These are phyloP conservation scores for Lunularia cruciata DNA, from an alignment of 225 moss, liverwort and hornwort species.

Conservation along the genomic window DNA sequence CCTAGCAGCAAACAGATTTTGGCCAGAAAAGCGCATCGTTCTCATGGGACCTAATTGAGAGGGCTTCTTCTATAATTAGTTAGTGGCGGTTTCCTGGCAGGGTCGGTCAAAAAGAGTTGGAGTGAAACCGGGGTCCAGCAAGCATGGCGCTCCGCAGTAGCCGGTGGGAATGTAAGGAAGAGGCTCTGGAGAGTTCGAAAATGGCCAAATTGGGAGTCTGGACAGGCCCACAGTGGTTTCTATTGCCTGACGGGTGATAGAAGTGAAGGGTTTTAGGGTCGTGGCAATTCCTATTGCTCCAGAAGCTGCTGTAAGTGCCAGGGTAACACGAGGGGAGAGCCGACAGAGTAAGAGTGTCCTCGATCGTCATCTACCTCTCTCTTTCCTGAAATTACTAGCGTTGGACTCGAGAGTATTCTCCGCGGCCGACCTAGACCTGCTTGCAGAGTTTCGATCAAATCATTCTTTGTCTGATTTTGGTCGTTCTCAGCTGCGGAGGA, in stretches of 20 bases:
- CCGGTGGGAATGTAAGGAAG: not conserved
- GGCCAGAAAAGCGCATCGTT: too few species aligned
- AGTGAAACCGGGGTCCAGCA: too few species aligned
- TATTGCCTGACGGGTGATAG: not conserved
- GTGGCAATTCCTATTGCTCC: not conserved
- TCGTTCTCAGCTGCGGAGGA: too few species aligned
- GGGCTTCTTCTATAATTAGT: too few species aligned
- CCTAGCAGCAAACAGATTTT: too few species aligned
- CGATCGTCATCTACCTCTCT: not conserved
- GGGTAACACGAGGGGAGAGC: not conserved
- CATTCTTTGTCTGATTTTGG: not conserved
- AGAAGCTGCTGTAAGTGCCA: not conserved
- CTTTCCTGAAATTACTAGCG: not conserved
- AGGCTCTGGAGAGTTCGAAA: slow-evolving; percentile 3
- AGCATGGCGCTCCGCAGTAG: not conserved
- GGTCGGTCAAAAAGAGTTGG: too few species aligned
- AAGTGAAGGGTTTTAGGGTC: slow-evolving; percentile 24
- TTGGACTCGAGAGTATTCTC: not conserved
- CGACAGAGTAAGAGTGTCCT: not conserved
- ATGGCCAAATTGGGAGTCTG: not conserved
- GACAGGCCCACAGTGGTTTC: not conserved
- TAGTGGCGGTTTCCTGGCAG: too few species aligned
- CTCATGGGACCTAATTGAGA: too few species aligned
- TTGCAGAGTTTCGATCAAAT: not conserved
- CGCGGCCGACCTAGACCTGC: not conserved